These are phyloP conservation scores for Ceratobasidium theobromae DNA, from an alignment of 1,284 basidiomycete species.

Conservation along the genomic window DNA sequence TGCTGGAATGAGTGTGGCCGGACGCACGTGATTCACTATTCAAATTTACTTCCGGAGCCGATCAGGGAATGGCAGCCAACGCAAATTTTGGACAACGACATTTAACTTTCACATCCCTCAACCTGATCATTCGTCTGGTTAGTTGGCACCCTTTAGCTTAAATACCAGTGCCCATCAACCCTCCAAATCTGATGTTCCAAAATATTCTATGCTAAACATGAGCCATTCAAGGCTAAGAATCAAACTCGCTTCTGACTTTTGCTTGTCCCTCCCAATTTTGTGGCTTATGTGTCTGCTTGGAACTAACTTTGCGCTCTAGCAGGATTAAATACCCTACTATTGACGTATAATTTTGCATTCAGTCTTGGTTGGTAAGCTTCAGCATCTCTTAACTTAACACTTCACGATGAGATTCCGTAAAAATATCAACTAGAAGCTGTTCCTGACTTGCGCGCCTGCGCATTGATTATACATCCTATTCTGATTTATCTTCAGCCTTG, in stretches of 20 bases:
- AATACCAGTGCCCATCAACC: too few relatives aligned
- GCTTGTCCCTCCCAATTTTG: neutral
- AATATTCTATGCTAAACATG: conserved; percentile 33
- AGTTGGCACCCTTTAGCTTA: neutral
- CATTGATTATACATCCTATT: conserved; percentile 30
- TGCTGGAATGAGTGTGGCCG: neutral
- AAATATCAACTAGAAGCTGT: conserved; percentile 33
- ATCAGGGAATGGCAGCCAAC: neutral
- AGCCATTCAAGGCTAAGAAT: conserved; percentile 28
- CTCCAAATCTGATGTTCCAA: conserved; percentile 28
- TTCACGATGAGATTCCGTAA: conserved; percentile 19
- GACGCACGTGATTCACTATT: conserved; percentile 15
- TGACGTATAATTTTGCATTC: too few relatives aligned
- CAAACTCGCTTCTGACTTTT: conserved; percentile 12
- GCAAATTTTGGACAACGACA: too few relatives aligned
- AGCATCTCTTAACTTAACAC: neutral
- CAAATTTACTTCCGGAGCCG: neutral
- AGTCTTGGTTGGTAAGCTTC: neutral
- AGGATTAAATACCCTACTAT: too few relatives aligned
- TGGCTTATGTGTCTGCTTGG: neutral
- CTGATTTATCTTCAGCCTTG: conserved; percentile 3
- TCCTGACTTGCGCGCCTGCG: conserved; percentile 24
- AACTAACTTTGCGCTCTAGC: conserved; percentile 9
- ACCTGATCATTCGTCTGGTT: neutral
- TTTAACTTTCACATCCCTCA: conserved; percentile 6